These are phyloP conservation scores for Scutellaria baicalensis DNA, from an alignment of 257 asterid genomes.

Conservation along the genomic window DNA sequence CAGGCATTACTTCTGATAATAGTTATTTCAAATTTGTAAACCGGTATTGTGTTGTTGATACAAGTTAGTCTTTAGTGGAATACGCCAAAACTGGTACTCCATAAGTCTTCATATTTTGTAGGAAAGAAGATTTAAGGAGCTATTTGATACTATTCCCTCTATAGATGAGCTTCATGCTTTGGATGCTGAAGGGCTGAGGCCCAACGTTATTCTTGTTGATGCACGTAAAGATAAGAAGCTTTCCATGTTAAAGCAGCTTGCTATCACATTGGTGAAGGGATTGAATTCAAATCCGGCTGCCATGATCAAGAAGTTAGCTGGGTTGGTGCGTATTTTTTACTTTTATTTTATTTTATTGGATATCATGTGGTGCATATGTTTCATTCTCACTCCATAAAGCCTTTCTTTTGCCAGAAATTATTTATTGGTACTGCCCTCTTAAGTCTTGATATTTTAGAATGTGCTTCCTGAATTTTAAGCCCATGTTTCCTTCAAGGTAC, in stretches of 20 bases:
- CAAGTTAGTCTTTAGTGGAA: not conserved
- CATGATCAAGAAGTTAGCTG: slow-evolving; percentile 82
- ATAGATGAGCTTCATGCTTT: slow-evolving; percentile 68
- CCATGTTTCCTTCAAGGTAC: not conserved
- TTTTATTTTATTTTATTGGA: not conserved
- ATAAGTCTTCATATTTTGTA: slow-evolving; percentile 32
- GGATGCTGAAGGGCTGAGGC: slow-evolving; percentile 76
- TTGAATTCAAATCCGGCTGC: slow-evolving; percentile 62
- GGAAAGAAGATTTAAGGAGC: slow-evolving; percentile 96
- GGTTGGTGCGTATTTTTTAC: slow-evolving; percentile 50
- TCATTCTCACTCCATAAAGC: not conserved
- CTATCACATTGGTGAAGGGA: slow-evolving; percentile 72
- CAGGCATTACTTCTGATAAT: not conserved
- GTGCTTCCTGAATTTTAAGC: not conserved
- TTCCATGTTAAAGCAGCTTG: slow-evolving; percentile 84
- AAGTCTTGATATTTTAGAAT: not conserved
- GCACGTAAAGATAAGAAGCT: slow-evolving; percentile 83
- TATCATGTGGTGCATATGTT: not conserved
- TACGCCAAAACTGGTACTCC: slow-evolving; percentile 8
- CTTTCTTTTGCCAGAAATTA: not conserved
- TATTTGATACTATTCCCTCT: slow-evolving; percentile 71
- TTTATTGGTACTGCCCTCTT: not conserved
- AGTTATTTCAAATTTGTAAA: not conserved
- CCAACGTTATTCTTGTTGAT: slow-evolving; percentile 78
- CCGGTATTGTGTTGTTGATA: slow-evolving; percentile 2